Percentiles rank a stretch among this genome's conserved stretches.
Evolutionary conservation across 2,329 filamentous ascomycete species (phyloP).

Genomic region (Volutella citrinella): DNA sequence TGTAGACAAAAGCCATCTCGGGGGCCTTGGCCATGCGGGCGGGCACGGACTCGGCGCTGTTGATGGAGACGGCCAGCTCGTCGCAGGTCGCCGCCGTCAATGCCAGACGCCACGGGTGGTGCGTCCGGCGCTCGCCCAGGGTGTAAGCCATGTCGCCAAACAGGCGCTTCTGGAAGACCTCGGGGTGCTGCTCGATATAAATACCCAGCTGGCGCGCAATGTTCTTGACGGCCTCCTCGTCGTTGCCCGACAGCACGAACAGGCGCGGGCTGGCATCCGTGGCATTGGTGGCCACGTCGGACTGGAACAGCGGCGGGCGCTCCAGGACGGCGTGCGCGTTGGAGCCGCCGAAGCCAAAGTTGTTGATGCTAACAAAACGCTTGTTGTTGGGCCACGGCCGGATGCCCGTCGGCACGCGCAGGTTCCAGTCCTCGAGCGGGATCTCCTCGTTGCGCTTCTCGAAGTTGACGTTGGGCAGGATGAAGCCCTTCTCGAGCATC

Average conservation of each 20-base stretch:
- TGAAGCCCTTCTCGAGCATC: slow-evolving; percentile 48
- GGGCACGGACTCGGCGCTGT: slow-evolving; percentile 24
- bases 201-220: slow-evolving; percentile 32
- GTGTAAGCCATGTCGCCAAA: slow-evolving; percentile 48
- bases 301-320: slow-evolving; percentile 3
- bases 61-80: slow-evolving; percentile 43
- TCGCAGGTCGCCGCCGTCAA: slow-evolving; percentile 42
- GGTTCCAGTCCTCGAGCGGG: slow-evolving; percentile 47
- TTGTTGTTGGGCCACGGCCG: slow-evolving; percentile 46
- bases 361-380: slow-evolving; percentile 49
- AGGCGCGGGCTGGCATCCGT: slow-evolving; percentile 28
- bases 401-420: slow-evolving; percentile 43
- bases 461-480: slow-evolving; percentile 50
- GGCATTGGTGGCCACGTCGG: slow-evolving; percentile 9
- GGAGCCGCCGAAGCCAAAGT: slow-evolving; percentile 45
- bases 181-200: slow-evolving; percentile 40
- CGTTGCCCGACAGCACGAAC: slow-evolving; percentile 41
- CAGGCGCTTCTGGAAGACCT: slow-evolving; percentile 40
- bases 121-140: slow-evolving; percentile 41
- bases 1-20: slow-evolving; percentile 34
- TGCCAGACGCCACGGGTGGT: slow-evolving; percentile 42
- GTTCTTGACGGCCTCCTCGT: slow-evolving; percentile 31
- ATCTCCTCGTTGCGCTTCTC: slow-evolving; percentile 47
- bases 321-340: slow-evolving; percentile 44
- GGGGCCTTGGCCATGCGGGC: slow-evolving; percentile 14